A percentile compares a stretch with the other conserved stretches of the same genome.
These are phyloP conservation scores for Macrolepiota fuliginosa DNA, from an alignment of 768 basidiomycete genomes.

Conservation along the genomic window DNA sequence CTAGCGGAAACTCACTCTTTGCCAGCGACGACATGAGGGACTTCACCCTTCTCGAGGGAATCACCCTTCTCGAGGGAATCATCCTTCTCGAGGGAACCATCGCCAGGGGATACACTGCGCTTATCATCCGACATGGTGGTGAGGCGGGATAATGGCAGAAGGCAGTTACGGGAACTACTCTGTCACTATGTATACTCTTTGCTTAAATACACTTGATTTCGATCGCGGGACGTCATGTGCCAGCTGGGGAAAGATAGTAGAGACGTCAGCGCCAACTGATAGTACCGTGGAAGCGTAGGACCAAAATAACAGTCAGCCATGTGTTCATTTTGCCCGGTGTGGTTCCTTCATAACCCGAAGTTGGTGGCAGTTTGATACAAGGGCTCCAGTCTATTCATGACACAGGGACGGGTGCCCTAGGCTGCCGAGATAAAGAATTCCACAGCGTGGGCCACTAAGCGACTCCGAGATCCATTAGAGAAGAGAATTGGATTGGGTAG, in stretches of 20 bases:
- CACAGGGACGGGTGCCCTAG: not conserved
- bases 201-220: not conserved
- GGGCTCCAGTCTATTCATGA: not conserved
- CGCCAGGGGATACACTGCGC: conserved; percentile 13
- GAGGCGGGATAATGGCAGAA: conserved; percentile 8
- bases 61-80: conserved; percentile 21
- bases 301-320: not conserved
- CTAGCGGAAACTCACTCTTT: conserved; percentile 17
- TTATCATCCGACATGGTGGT: conserved; percentile 22
- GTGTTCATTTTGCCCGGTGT: not conserved
- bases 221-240: not conserved
- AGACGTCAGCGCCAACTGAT: not conserved
- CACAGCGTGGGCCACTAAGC: not conserved
- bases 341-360: not conserved
- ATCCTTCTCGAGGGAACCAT: conserved; percentile 20
- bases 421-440: not conserved
- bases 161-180: conserved; percentile 2
- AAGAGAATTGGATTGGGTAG: not conserved
- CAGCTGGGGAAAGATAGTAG: not conserved
- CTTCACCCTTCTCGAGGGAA: conserved; percentile 19
- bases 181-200: conserved; percentile 1
- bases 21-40: conserved; percentile 7
- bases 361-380: not conserved
- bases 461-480: not conserved
- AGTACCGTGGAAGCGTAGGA: not conserved